These are phyloP conservation scores for Calonectria multiphialidica DNA, from an alignment of 2,329 filamentous ascomycete species.

Conservation along the genomic window DNA sequence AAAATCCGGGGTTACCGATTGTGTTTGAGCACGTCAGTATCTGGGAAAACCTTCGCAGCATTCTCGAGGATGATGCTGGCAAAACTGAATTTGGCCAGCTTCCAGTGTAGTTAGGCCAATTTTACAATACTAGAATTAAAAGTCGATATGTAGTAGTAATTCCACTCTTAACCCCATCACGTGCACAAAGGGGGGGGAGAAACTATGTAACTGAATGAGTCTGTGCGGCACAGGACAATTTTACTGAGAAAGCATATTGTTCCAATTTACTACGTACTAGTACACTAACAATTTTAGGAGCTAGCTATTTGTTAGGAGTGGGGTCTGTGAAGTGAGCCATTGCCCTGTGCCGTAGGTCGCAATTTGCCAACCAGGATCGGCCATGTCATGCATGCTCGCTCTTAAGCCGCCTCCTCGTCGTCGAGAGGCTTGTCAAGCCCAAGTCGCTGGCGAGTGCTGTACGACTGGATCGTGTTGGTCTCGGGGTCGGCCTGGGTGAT, in stretches of 20 bases:
- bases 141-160: background rate
- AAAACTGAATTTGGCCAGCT: background rate
- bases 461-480: constrained; percentile 1
- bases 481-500: constrained; percentile 9
- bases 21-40: constrained; percentile 37
- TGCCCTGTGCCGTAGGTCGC: constrained; percentile 1
- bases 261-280: background rate
- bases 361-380: background rate
- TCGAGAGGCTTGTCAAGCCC: constrained; percentile 16
- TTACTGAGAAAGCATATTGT: background rate
- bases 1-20: constrained; percentile 16
- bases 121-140: background rate
- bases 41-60: constrained; percentile 36
- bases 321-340: background rate
- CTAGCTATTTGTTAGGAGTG: background rate
- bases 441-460: constrained; percentile 12
- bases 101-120: background rate
- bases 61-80: constrained; percentile 20
- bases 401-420: constrained; percentile 16
- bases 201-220: background rate
- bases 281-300: background rate
- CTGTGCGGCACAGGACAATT: background rate
- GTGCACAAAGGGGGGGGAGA: background rate
- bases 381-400: background rate
- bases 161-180: background rate